Percentiles rank a stretch among this genome's conserved stretches.
Evolutionary conservation across 78 protist species (phyloP).

Genomic region (Ministeria vibrans): DNA sequence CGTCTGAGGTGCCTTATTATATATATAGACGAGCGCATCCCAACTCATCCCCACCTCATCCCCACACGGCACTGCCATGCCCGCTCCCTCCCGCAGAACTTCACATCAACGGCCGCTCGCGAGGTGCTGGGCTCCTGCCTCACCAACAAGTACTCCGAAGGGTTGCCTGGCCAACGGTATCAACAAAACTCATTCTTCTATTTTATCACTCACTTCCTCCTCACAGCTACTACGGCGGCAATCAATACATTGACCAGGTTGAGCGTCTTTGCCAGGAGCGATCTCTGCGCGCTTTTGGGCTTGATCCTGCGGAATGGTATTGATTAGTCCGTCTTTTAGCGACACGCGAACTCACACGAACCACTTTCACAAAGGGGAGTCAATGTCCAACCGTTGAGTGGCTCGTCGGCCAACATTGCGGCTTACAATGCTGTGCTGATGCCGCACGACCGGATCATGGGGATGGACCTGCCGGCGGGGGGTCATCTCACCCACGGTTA

Average conservation of each 20-base stretch:
- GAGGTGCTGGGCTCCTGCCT: conserved; percentile 95
- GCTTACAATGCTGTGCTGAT: conserved; percentile 84
- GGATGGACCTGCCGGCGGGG: conserved; percentile 96
- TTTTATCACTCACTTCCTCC: conserved; percentile 17
- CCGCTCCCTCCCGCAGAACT: conserved; percentile 66
- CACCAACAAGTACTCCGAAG: conserved; percentile 99
- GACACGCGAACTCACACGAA: no score
- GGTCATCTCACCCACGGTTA: conserved; percentile 98
- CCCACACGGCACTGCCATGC: not conserved
- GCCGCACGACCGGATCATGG: conserved; percentile 99
- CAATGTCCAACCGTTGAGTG: conserved; percentile 95
- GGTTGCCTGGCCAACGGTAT: conserved; percentile 30
- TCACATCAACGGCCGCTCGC: conserved; percentile 91
- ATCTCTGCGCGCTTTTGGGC: conserved; percentile 83
- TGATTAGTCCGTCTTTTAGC: no score
- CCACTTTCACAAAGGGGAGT: no score
- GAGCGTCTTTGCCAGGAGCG: conserved; percentile 88
- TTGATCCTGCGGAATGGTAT: conserved; percentile 90
- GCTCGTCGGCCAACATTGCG: conserved; percentile 92
- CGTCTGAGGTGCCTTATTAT: conserved; percentile 87
- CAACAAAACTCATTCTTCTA: no score
- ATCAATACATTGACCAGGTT: conserved; percentile 85
- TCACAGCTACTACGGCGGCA: conserved; percentile 91
- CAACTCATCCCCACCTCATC: not conserved
- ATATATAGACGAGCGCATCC: not conserved